Percentiles rank a stretch among this genome's conserved stretches.
Conservation (phyloP, 2,329 filamentous ascomycete species). For the Ceratocystis cubensis region DNA sequence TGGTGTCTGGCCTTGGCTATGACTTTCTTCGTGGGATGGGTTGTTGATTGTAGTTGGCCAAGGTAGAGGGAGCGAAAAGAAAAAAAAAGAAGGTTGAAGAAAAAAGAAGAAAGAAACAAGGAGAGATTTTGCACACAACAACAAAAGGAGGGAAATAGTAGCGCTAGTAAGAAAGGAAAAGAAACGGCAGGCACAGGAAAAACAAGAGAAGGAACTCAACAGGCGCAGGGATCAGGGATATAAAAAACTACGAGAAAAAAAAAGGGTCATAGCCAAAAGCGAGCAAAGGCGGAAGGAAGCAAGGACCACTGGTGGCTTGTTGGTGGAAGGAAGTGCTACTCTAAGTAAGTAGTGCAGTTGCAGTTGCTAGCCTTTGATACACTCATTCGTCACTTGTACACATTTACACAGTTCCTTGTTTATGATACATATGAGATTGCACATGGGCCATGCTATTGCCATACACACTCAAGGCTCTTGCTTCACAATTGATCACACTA, state of each 20-base stretch:
- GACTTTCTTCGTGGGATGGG: neutral
- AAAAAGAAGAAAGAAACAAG: neutral
- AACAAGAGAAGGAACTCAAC: neutral
- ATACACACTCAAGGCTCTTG: too few relatives aligned
- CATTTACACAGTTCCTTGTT: too few relatives aligned
- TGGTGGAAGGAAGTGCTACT: too few relatives aligned
- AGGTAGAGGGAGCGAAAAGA: neutral
- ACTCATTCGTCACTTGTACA: too few relatives aligned
- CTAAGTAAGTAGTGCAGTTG: neutral
- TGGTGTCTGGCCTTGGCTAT: too few relatives aligned
- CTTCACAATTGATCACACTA: too few relatives aligned
- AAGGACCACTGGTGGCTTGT: neutral
- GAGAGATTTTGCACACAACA: slow-evolving; percentile 2
- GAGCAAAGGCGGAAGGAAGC: slow-evolving; percentile 2
- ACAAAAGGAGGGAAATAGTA: slow-evolving; percentile 13
- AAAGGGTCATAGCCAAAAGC: slow-evolving; percentile 8
- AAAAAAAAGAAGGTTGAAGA: neutral
- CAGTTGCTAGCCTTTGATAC: neutral
- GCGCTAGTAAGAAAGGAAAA: slow-evolving; percentile 1
- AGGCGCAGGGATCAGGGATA: slow-evolving; percentile 1
- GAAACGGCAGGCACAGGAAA: neutral
- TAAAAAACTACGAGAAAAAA: neutral
- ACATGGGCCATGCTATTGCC: too few relatives aligned
- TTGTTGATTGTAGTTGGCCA: slow-evolving; percentile 4
- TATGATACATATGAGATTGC: too few relatives aligned